phyloP scores from a whole-genome alignment of 2,329 filamentous ascomycete species.

The Aureobasidium sp. region DNA sequence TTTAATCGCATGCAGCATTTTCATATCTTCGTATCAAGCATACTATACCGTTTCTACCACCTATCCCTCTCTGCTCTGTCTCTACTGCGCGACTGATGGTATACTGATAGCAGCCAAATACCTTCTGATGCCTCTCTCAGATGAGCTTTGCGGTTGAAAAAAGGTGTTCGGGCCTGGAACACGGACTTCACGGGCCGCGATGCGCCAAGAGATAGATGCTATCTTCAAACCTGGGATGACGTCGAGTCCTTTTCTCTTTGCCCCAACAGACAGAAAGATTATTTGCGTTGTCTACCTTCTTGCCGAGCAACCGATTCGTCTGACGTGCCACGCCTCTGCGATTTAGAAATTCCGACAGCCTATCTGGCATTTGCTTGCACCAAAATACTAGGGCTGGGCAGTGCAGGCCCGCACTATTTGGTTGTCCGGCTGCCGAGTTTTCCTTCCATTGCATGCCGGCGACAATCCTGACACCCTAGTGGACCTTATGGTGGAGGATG shows the following conservation, averaged over 20 bases:
- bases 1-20: not conserved
- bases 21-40: not conserved
- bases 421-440: not conserved
- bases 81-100: not conserved
- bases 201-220: conserved; percentile 3
- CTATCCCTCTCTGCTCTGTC: not conserved
- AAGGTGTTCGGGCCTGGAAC: not conserved
- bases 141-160: not conserved
- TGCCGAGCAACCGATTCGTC: conserved; percentile 10
- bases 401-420: not conserved
- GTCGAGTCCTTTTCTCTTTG: not conserved
- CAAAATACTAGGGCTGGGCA: not conserved
- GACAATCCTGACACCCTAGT: not conserved
- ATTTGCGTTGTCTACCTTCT: conserved; percentile 2
- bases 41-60: not conserved
- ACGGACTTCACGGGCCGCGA: not conserved
- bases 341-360: not conserved
- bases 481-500: not conserved
- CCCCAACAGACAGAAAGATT: conserved; percentile 4
- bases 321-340: conserved; percentile 5
- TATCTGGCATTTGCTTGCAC: not conserved
- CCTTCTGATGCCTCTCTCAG: not conserved
- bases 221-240: not conserved
- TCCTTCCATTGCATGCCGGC: not conserved
- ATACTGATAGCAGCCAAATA: not conserved